phyloP scores from a whole-genome alignment of 2,329 filamentous ascomycete genomes.

The Daldinia eschscholtzii region DNA sequence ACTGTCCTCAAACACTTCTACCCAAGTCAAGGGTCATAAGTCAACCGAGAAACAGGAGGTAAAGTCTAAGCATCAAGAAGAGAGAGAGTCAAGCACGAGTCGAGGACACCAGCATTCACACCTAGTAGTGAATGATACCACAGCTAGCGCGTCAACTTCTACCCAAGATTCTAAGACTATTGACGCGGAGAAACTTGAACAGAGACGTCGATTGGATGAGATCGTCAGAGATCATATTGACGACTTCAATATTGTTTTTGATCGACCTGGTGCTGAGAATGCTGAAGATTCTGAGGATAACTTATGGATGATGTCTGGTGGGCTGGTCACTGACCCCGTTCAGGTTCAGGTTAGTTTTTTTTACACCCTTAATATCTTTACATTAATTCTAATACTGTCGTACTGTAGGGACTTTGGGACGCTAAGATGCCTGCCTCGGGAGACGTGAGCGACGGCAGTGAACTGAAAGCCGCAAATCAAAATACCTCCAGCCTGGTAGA shows the following conservation, averaged over 20 bases:
- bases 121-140: neutral
- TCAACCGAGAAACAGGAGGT: neutral
- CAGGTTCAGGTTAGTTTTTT: constrained; percentile 4
- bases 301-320: constrained; percentile 40
- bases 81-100: neutral
- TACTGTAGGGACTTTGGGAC: neutral
- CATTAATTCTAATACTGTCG: neutral
- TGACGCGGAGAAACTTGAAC: constrained; percentile 17
- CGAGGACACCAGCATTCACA: neutral
- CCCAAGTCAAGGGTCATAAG: neutral
- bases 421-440: neutral
- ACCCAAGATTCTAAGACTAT: neutral
- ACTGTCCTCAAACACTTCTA: neutral
- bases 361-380: neutral
- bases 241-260: constrained; percentile 31
- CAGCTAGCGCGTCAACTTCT: neutral
- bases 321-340: neutral
- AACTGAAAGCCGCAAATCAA: neutral
- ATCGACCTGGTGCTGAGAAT: constrained; percentile 10
- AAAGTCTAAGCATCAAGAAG: neutral
- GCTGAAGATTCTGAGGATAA: neutral
- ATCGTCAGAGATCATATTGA: constrained; percentile 35
- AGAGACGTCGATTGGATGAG: constrained; percentile 31
- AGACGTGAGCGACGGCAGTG: neutral
- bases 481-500: neutral